phyloP scores from a whole-genome alignment of 2,329 filamentous ascomycete species.

The Penicillium digitatum region DNA sequence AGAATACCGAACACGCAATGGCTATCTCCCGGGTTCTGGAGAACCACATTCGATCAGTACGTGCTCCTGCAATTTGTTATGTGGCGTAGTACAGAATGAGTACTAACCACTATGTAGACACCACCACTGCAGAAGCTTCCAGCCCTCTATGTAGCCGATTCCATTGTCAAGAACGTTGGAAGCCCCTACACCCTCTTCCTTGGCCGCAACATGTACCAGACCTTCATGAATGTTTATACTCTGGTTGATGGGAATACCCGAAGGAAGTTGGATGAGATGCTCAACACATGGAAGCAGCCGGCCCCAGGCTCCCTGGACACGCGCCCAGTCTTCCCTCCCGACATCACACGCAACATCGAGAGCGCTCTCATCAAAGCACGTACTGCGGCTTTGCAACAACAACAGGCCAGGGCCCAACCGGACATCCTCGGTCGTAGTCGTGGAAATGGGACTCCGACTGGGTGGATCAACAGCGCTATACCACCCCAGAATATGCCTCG shows the following conservation, averaged over 20 bases:
- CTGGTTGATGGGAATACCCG: slow-evolving; percentile 78
- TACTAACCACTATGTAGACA: slow-evolving; percentile 55
- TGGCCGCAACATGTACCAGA: slow-evolving; percentile 83
- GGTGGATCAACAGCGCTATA: slow-evolving; percentile 69
- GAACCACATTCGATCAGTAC: slow-evolving; percentile 91
- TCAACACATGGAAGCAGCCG: slow-evolving; percentile 96
- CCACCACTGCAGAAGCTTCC: slow-evolving; percentile 85
- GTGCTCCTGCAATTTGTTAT: slow-evolving; percentile 39
- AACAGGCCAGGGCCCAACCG: slow-evolving; percentile 52
- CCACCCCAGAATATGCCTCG: slow-evolving; percentile 39
- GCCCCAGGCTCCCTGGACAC: slow-evolving; percentile 89
- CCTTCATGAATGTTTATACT: slow-evolving; percentile 94
- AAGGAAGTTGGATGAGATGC: slow-evolving; percentile 92
- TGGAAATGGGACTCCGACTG: slow-evolving; percentile 51
- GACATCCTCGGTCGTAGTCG: slow-evolving; percentile 53
- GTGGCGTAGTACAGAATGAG: slow-evolving; percentile 3
- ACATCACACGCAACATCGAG: slow-evolving; percentile 86
- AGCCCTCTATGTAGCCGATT: slow-evolving; percentile 95
- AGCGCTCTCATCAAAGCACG: slow-evolving; percentile 84
- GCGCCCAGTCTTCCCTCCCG: slow-evolving; percentile 84
- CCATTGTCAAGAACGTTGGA: slow-evolving; percentile 96
- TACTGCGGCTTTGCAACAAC: slow-evolving; percentile 51
- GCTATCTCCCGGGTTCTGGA: slow-evolving; percentile 87
- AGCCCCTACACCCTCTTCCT: slow-evolving; percentile 96
- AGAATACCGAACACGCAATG: slow-evolving; percentile 93